Percentiles rank a stretch among this genome's conserved stretches.
Evolutionary conservation across 2,329 filamentous ascomycete genomes (phyloP).

Genomic region (Pseudocercospora fijiensis): DNA sequence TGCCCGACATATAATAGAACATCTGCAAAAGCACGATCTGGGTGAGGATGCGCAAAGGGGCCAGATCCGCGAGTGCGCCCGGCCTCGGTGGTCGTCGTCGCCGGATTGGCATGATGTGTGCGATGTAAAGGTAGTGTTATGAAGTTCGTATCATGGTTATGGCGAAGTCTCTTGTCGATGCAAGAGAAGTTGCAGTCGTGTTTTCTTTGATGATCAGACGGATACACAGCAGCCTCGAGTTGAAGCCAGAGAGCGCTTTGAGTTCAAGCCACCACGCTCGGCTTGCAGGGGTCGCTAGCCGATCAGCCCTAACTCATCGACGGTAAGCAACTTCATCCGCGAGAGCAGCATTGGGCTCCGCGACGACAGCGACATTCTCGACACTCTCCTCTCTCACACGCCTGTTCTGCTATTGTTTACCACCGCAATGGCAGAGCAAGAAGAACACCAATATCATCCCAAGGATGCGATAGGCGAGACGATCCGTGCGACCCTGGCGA

Average conservation of each 20-base stretch:
- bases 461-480: slow-evolving; percentile 71
- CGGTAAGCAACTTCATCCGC: not conserved
- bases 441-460: slow-evolving; percentile 57
- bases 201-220: not conserved
- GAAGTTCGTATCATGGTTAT: not conserved
- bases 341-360: slow-evolving; percentile 30
- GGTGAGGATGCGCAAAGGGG: slow-evolving; percentile 64
- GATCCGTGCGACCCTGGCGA: slow-evolving; percentile 63
- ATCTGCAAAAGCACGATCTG: slow-evolving; percentile 66
- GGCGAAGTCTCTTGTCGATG: not conserved
- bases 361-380: slow-evolving; percentile 2
- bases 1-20: slow-evolving; percentile 63
- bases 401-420: not conserved
- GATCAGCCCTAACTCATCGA: not conserved
- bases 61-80: slow-evolving; percentile 65
- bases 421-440: slow-evolving; percentile 50
- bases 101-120: slow-evolving; percentile 34
- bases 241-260: not conserved
- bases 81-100: slow-evolving; percentile 63
- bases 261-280: not conserved
- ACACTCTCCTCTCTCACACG: not conserved
- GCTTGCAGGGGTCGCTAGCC: not conserved
- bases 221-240: not conserved
- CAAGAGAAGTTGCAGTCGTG: not conserved
- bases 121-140: not conserved